phyloP scores from a whole-genome alignment of 768 basidiomycete species.

The Tulasnella sp. region DNA sequence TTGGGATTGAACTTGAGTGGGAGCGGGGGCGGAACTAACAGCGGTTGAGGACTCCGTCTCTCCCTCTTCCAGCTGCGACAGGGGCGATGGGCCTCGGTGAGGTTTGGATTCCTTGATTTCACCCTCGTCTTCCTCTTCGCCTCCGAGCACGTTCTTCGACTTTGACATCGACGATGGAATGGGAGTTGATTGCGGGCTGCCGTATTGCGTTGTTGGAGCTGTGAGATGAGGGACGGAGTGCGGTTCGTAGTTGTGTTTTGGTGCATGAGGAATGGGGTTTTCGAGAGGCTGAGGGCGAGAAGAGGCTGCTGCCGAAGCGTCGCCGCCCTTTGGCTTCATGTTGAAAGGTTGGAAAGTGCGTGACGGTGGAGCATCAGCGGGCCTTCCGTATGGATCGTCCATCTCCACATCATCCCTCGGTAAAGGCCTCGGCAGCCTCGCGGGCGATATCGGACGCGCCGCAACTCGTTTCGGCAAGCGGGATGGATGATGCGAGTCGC shows the following conservation, averaged over 20 bases:
- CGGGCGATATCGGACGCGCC: constrained; percentile 21
- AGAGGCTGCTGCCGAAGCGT: not conserved
- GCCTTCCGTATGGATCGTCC: not conserved
- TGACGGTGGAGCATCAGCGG: not conserved
- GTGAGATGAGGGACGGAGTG: not conserved
- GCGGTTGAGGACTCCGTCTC: not conserved
- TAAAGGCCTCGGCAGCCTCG: constrained; percentile 32
- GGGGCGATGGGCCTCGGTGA: not conserved
- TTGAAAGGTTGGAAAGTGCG: constrained; percentile 19
- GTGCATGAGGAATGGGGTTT: not conserved
- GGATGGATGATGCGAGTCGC: constrained; percentile 30
- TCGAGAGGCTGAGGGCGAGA: not conserved
- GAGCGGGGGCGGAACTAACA: not conserved
- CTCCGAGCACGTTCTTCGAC: constrained; percentile 15
- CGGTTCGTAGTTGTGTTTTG: constrained; percentile 13
- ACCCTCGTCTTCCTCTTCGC: constrained; percentile 21
- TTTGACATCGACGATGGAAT: not conserved
- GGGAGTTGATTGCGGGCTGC: not conserved
- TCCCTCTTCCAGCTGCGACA: not conserved
- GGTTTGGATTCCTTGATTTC: constrained; percentile 8
- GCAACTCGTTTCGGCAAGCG: constrained; percentile 29
- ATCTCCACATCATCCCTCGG: constrained; percentile 7
- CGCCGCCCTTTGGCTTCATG: not conserved
- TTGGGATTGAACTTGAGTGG: not conserved
- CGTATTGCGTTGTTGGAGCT: not conserved